Evolutionary conservation across 495 filamentous ascomycete genomes (phyloP).

Genomic region (Lasiosphaeria ovina): DNA sequence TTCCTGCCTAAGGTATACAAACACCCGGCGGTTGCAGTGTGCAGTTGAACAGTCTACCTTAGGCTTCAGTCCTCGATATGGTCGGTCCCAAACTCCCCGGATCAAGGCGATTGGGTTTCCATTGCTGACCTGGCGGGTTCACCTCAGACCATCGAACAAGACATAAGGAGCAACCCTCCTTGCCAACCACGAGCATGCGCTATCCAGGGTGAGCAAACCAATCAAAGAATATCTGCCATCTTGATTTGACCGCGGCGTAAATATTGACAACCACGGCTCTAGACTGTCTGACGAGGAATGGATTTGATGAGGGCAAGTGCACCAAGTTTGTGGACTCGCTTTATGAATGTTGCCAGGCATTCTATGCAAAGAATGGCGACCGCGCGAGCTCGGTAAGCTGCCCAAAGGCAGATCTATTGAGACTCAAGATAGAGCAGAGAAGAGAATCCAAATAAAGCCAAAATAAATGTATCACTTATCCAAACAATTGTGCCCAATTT

Average conservation of each 20-base stretch:
- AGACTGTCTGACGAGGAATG: conserved; percentile 83
- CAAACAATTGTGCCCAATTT: conserved; percentile 45
- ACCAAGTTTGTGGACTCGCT: conserved; percentile 78
- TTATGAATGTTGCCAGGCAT: conserved; percentile 89
- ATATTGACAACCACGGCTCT: conserved; percentile 1
- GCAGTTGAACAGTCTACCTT: no score
- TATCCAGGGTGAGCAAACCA: conserved; percentile 67
- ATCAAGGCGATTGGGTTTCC: not conserved
- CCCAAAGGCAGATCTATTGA: conserved; percentile 74
- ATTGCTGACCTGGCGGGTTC: conserved; percentile 4
- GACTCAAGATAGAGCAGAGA: conserved; percentile 84
- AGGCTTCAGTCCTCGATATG: no score
- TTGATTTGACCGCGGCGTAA: not conserved
- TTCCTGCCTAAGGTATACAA: no score
- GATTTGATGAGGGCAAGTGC: conserved; percentile 87
- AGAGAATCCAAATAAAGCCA: conserved; percentile 34
- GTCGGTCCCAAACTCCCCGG: no score
- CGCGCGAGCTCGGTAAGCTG: conserved; percentile 76
- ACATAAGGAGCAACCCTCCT: conserved; percentile 70
- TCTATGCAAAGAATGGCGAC: conserved; percentile 81
- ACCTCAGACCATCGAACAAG: conserved; percentile 51
- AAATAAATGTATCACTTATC: conserved; percentile 45
- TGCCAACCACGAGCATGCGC: conserved; percentile 90
- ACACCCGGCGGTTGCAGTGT: no score
- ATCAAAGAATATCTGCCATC: not conserved